phyloP scores from a whole-genome alignment of 1,284 basidiomycete genomes.

The Athelia psychrophila region DNA sequence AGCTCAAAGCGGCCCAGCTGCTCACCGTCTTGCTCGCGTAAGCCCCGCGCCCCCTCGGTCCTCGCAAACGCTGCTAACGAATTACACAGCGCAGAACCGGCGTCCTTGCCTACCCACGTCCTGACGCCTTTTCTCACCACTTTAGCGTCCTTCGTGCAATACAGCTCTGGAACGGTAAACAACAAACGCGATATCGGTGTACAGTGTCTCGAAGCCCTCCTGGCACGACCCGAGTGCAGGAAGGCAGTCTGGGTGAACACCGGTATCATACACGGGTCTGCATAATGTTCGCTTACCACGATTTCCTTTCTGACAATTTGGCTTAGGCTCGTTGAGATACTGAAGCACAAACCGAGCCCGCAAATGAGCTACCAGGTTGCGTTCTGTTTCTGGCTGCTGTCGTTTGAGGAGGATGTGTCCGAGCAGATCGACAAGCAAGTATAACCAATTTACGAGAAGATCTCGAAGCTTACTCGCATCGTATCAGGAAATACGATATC shows the following conservation, averaged over 20 bases:
- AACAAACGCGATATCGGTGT: constrained; percentile 88
- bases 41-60: constrained; percentile 12
- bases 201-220: constrained; percentile 85
- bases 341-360: constrained; percentile 75
- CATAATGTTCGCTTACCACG: constrained; percentile 29
- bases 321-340: constrained; percentile 70
- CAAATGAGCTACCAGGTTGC: constrained; percentile 95
- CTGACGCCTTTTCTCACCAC: constrained; percentile 67
- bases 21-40: constrained; percentile 83
- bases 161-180: constrained; percentile 36
- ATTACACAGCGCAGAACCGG: constrained; percentile 48
- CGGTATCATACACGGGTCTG: constrained; percentile 54
- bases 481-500: constrained; percentile 81
- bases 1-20: constrained; percentile 87
- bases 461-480: not conserved
- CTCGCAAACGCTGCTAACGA: not conserved
- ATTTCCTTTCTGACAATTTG: constrained; percentile 2
- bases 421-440: constrained; percentile 78
- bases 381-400: constrained; percentile 92
- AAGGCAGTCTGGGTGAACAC: constrained; percentile 69
- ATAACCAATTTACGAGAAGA: not conserved
- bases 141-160: constrained; percentile 62
- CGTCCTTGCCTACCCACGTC: constrained; percentile 51
- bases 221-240: constrained; percentile 79
- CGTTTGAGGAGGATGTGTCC: constrained; percentile 85